phyloP scores from a whole-genome alignment of 495 filamentous ascomycete genomes.

The Trichocladium uniseriatum region DNA sequence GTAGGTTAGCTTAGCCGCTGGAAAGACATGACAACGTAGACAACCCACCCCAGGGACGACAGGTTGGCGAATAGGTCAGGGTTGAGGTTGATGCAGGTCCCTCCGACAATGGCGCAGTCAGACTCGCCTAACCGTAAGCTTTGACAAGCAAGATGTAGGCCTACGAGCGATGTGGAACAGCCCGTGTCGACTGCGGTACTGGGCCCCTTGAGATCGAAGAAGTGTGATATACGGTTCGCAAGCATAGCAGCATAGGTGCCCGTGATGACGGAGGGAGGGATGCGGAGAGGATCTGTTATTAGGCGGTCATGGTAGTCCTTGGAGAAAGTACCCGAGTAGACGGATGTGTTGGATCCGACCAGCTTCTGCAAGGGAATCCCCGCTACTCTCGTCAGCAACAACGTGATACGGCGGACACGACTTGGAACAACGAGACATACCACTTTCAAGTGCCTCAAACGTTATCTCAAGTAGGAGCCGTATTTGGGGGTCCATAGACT shows the following conservation, averaged over 20 bases:
- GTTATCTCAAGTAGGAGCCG: conserved; percentile 63
- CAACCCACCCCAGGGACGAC: neutral
- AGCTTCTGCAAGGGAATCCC: no score
- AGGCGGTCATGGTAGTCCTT: no score
- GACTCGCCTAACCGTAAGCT: conserved; percentile 33
- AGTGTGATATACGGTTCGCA: conserved; percentile 43
- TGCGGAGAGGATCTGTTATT: no score
- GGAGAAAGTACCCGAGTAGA: no score
- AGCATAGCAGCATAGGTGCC: conserved; percentile 22
- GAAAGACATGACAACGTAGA: no score
- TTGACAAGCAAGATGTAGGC: conserved; percentile 43
- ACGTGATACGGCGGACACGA: no score
- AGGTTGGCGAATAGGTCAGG: conserved; percentile 14
- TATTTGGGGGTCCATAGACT: conserved; percentile 56
- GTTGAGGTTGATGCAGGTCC: conserved; percentile 21
- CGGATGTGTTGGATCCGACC: no score
- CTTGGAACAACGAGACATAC: no score
- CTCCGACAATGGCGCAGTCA: conserved; percentile 31
- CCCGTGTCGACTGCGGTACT: conserved; percentile 45
- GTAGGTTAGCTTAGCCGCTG: no score
- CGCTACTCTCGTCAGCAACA: no score
- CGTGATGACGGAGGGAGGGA: neutral
- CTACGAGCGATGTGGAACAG: conserved; percentile 44
- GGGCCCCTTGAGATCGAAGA: conserved; percentile 41
- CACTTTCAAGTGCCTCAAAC: conserved; percentile 74